phyloP scores from a whole-genome alignment of 2,329 filamentous ascomycete genomes.

The Arthrobotrys entomopaga region DNA sequence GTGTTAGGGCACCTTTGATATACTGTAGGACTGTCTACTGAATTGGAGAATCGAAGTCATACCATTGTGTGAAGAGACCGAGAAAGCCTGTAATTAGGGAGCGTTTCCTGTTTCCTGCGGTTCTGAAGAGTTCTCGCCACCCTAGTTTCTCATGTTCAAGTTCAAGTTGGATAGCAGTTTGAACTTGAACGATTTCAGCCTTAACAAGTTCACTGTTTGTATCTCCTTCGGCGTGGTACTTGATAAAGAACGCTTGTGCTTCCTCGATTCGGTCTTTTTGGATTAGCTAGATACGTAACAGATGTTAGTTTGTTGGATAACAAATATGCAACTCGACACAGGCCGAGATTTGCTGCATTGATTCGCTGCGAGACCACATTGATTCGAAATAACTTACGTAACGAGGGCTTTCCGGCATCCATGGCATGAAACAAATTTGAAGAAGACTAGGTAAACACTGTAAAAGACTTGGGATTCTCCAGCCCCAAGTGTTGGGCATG shows the following conservation, averaged over 20 bases:
- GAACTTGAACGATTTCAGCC: slow-evolving; percentile 72
- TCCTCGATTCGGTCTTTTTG: slow-evolving; percentile 58
- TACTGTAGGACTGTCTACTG: neutral
- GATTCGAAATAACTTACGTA: slow-evolving; percentile 48
- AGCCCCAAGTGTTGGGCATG: slow-evolving; percentile 62
- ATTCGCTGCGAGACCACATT: neutral
- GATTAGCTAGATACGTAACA: slow-evolving; percentile 57
- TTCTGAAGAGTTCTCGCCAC: slow-evolving; percentile 62
- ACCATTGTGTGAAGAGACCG: slow-evolving; percentile 68
- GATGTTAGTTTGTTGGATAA: neutral
- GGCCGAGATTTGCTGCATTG: neutral
- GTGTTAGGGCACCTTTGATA: neutral
- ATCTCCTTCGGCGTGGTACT: slow-evolving; percentile 66
- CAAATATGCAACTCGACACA: neutral
- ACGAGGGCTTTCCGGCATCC: slow-evolving; percentile 47
- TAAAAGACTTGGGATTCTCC: slow-evolving; percentile 64
- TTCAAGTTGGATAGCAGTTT: slow-evolving; percentile 68
- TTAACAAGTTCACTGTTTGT: slow-evolving; percentile 67
- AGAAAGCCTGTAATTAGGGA: slow-evolving; percentile 66
- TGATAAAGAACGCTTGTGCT: slow-evolving; percentile 60
- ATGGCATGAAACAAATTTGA: slow-evolving; percentile 59
- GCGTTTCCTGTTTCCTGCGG: slow-evolving; percentile 64
- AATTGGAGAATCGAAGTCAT: neutral
- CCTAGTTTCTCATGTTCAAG: slow-evolving; percentile 67
- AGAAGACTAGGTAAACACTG: slow-evolving; percentile 61